Conservation (phyloP, 441 rosid species). For the Jatropha multifida region DNA sequence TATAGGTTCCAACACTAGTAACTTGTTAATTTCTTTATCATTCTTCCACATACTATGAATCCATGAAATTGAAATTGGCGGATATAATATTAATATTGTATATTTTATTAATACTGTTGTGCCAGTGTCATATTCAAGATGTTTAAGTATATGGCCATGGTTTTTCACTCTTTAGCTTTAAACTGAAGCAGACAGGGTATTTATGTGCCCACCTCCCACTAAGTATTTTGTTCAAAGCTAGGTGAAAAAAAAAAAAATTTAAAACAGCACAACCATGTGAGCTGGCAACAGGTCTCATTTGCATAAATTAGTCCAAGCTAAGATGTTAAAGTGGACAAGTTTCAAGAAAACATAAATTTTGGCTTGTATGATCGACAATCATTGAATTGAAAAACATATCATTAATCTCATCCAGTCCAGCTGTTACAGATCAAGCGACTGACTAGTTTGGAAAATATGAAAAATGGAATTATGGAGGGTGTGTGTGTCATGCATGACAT, state of each 20-base stretch:
- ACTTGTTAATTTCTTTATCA: neutral
- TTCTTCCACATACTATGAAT: neutral
- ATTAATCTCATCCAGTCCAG: slow-evolving; percentile 9
- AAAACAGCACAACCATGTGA: slow-evolving; percentile 12
- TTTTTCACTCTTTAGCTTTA: neutral
- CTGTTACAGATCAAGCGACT: slow-evolving; percentile 14
- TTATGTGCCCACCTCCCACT: neutral
- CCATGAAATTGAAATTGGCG: neutral
- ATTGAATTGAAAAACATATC: slow-evolving; percentile 3
- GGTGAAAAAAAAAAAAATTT: neutral
- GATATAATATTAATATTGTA: neutral
- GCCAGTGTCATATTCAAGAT: neutral
- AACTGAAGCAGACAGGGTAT: neutral
- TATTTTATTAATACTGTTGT: neutral
- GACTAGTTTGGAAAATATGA: neutral
- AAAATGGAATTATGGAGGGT: neutral
- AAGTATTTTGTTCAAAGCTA: neutral
- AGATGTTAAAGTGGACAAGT: slow-evolving; percentile 10
- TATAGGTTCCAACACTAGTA: neutral
- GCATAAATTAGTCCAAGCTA: slow-evolving; percentile 3
- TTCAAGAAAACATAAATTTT: neutral
- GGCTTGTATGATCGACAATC: slow-evolving; percentile 13
- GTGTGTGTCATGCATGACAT: neutral
- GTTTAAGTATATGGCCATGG: neutral
- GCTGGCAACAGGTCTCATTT: neutral